Conservation (phyloP, 1,284 basidiomycete species). For the Lignosus rhinocerotis region DNA sequence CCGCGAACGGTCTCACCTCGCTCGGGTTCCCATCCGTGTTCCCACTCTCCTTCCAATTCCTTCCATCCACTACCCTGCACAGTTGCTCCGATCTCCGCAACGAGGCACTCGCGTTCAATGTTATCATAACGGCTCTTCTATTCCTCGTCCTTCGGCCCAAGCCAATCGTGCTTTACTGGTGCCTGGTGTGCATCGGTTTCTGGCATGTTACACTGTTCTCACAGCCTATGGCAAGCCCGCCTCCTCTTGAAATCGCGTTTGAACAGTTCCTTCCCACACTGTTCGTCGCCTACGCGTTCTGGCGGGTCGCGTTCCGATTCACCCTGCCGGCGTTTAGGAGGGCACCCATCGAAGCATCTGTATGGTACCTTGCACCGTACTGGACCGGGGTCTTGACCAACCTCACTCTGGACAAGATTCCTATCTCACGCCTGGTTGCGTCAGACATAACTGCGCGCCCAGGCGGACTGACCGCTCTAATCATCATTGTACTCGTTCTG, state of each 20-base stretch:
- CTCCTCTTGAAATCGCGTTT: slow-evolving; percentile 68
- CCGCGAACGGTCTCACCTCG: slow-evolving; percentile 67
- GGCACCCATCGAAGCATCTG: slow-evolving; percentile 69
- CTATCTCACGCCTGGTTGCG: slow-evolving; percentile 70
- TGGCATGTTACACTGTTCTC: slow-evolving; percentile 87
- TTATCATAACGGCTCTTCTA: slow-evolving; percentile 63
- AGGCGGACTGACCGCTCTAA: slow-evolving; percentile 71
- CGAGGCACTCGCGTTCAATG: slow-evolving; percentile 70
- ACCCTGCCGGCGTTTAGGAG: slow-evolving; percentile 70
- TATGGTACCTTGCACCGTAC: slow-evolving; percentile 78
- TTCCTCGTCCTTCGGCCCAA: slow-evolving; percentile 76
- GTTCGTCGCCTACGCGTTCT: slow-evolving; percentile 81
- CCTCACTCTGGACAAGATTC: slow-evolving; percentile 67
- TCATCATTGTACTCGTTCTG: slow-evolving; percentile 71
- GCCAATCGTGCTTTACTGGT: slow-evolving; percentile 74
- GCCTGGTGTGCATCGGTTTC: slow-evolving; percentile 80
- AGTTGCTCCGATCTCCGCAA: slow-evolving; percentile 75
- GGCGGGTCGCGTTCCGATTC: slow-evolving; percentile 76
- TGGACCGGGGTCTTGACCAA: slow-evolving; percentile 80
- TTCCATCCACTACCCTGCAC: slow-evolving; percentile 42
- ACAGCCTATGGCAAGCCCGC: slow-evolving; percentile 71
- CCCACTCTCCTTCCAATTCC: slow-evolving; percentile 59
- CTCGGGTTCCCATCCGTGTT: slow-evolving; percentile 76
- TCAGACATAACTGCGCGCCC: slow-evolving; percentile 69
- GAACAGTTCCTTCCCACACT: slow-evolving; percentile 77